Conservation (phyloP, 2,329 filamentous ascomycete species). For the Stachybotrys echinatus region DNA sequence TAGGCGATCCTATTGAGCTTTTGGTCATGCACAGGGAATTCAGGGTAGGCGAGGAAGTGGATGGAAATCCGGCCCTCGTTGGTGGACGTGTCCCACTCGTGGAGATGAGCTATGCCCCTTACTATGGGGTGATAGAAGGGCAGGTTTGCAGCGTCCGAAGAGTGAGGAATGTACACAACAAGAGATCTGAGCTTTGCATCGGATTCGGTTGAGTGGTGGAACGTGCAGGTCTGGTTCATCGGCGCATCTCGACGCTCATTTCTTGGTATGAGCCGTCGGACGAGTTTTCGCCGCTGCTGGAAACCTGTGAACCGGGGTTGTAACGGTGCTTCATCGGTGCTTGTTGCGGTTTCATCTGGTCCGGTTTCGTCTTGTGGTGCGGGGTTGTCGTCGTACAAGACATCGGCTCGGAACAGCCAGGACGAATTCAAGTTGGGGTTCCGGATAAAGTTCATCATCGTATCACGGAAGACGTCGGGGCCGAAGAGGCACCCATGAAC, state of each 20-base stretch:
- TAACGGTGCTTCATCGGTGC: neutral
- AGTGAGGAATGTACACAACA: constrained; percentile 76
- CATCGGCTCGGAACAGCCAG: constrained; percentile 74
- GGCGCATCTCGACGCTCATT: constrained; percentile 71
- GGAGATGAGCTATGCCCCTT: constrained; percentile 67
- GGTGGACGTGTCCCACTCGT: constrained; percentile 51
- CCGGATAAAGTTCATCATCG: constrained; percentile 69
- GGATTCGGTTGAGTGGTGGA: constrained; percentile 42
- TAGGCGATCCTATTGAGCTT: constrained; percentile 64
- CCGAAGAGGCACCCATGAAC: constrained; percentile 57
- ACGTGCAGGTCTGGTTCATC: constrained; percentile 77
- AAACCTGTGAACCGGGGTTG: constrained; percentile 16
- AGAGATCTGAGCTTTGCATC: constrained; percentile 21
- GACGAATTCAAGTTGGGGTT: constrained; percentile 78
- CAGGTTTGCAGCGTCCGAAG: constrained; percentile 52
- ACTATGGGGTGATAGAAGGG: constrained; percentile 88
- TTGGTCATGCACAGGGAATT: constrained; percentile 17
- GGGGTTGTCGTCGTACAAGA: constrained; percentile 40
- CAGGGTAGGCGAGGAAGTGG: constrained; percentile 51
- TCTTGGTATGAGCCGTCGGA: constrained; percentile 75
- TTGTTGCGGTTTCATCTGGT: neutral
- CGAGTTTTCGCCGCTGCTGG: constrained; percentile 55
- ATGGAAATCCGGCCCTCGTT: constrained; percentile 49
- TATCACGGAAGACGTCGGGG: constrained; percentile 55
- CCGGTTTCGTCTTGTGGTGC: constrained; percentile 3